phyloP scores from a whole-genome alignment of 306 rosid species.

The Quercus engelmannii region DNA sequence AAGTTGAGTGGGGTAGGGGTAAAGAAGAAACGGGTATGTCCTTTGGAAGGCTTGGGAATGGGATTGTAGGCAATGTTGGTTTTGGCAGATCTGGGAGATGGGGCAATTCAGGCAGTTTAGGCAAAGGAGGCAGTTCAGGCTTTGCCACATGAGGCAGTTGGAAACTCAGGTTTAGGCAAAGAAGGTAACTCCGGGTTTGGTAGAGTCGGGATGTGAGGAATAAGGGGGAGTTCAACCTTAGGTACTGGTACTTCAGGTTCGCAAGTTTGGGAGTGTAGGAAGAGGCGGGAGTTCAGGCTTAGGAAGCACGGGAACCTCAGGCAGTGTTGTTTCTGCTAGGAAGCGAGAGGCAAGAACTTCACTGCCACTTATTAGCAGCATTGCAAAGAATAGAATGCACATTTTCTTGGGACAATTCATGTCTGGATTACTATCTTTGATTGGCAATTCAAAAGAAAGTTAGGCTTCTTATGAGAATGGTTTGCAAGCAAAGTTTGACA shows the following conservation, averaged over 20 bases:
- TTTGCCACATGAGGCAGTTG: too few species aligned
- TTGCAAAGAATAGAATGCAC: not conserved
- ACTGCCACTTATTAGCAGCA: not conserved
- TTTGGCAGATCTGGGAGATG: not conserved
- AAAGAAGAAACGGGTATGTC: not conserved
- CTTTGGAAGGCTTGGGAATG: not conserved
- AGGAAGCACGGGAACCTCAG: not conserved
- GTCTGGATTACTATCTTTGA: not conserved
- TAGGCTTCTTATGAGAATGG: not conserved
- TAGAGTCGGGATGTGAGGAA: too few species aligned
- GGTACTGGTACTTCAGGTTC: too few species aligned
- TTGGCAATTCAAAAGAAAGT: not conserved
- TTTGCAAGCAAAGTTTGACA: not conserved
- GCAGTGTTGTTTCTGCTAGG: not conserved
- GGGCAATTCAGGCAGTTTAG: not conserved
- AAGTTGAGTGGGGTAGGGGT: not conserved
- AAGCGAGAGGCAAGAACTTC: not conserved
- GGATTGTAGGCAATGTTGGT: not conserved
- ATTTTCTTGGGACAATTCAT: not conserved
- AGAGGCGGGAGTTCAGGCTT: not conserved
- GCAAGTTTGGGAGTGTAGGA: not conserved
- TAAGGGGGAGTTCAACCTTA: too few species aligned
- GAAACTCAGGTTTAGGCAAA: too few species aligned
- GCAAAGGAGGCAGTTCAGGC: not conserved
- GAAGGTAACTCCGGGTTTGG: too few species aligned